A percentile compares a stretch with the other conserved stretches of the same genome.
Conservation (phyloP, 2,329 filamentous ascomycete species). For the Talaromyces marneffei region DNA sequence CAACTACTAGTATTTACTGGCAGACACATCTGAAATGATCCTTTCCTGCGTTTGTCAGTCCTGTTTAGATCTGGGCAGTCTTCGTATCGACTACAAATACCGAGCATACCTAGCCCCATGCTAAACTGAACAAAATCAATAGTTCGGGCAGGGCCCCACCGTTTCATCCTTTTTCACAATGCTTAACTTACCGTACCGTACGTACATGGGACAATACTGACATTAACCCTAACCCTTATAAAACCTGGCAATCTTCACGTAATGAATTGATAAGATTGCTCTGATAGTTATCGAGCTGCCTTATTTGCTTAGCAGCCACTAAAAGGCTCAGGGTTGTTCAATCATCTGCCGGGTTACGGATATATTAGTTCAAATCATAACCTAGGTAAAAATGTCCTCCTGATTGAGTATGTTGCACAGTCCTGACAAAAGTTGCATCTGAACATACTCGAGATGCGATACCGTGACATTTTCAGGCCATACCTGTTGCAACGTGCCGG, state of each 20-base stretch:
- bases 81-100: too few relatives aligned
- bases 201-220: not conserved
- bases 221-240: not conserved
- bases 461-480: not conserved
- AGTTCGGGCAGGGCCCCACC: conserved; percentile 4
- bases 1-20: not conserved
- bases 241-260: not conserved
- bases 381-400: not conserved
- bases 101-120: not conserved
- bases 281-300: too few relatives aligned
- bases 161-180: not conserved
- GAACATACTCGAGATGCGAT: not conserved
- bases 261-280: not conserved
- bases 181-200: not conserved
- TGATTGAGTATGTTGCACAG: not conserved
- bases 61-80: not conserved
- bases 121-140: conserved; percentile 3
- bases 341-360: not conserved
- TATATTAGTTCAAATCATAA: not conserved
- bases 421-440: not conserved
- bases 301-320: too few relatives aligned
- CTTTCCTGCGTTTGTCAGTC: not conserved
- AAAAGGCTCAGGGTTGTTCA: too few relatives aligned
- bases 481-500: not conserved
- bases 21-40: not conserved